phyloP scores from a whole-genome alignment of 2,329 filamentous ascomycete genomes.

The Lecanicillium sp. region DNA sequence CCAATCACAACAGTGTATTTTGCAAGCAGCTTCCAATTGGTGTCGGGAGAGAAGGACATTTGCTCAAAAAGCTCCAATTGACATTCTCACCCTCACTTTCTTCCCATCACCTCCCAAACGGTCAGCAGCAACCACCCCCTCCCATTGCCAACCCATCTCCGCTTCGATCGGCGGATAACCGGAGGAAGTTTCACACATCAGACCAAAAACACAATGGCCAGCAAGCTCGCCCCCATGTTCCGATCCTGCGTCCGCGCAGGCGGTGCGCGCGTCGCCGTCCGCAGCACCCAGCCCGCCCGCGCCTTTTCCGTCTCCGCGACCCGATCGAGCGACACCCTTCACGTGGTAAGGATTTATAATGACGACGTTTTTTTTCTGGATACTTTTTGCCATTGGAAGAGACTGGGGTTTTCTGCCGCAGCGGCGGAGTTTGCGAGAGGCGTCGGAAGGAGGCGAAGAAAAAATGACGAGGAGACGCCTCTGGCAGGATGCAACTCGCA shows the following conservation, averaged over 20 bases:
- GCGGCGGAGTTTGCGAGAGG: background rate
- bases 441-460: background rate
- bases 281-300: constrained; percentile 52
- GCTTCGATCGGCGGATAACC: constrained; percentile 3
- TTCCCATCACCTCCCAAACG: constrained; percentile 18
- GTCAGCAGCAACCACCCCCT: constrained; percentile 19
- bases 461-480: background rate
- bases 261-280: constrained; percentile 51
- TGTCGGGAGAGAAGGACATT: constrained; percentile 28
- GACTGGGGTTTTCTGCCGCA: background rate
- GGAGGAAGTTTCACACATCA: constrained; percentile 1
- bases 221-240: constrained; percentile 70
- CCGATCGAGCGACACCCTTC: constrained; percentile 65
- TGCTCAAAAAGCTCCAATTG: constrained; percentile 24
- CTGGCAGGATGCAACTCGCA: no score
- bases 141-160: constrained; percentile 13
- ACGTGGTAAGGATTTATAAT: constrained; percentile 49
- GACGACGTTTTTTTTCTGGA: background rate
- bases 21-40: constrained; percentile 29
- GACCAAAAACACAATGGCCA: constrained; percentile 59
- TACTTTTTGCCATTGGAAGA: background rate
- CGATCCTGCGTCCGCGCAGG: constrained; percentile 61
- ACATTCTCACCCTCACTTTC: constrained; percentile 18
- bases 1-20: constrained; percentile 30
- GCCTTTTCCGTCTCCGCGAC: constrained; percentile 63